A percentile compares a stretch with the other conserved stretches of the same genome.
Evolutionary conservation across 2,329 filamentous ascomycete genomes (phyloP).

Genomic region (Didymella keratinophila): DNA sequence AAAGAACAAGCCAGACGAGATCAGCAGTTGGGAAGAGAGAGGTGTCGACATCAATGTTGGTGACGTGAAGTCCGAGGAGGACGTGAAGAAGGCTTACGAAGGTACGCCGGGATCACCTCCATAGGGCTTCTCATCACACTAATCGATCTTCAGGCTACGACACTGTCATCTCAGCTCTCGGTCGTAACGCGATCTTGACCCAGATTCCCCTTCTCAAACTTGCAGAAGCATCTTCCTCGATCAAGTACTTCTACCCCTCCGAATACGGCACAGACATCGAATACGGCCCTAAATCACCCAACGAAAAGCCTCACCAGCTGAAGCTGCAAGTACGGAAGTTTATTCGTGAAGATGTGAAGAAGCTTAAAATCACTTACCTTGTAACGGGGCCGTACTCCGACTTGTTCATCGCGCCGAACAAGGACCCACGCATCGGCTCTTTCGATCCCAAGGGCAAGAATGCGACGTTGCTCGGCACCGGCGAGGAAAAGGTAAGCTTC

Average conservation of each 20-base stretch:
- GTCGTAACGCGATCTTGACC: conserved; percentile 66
- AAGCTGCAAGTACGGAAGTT: conserved; percentile 73
- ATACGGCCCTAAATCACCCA: conserved; percentile 65
- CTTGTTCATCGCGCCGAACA: conserved; percentile 62
- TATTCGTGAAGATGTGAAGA: conserved; percentile 61
- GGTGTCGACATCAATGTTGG: conserved; percentile 65
- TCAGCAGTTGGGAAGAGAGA: conserved; percentile 57
- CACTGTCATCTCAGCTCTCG: conserved; percentile 71
- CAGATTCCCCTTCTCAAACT: conserved; percentile 70
- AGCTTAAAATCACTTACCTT: conserved; percentile 69
- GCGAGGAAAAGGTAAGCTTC: conserved; percentile 69
- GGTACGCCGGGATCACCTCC: conserved; percentile 38
- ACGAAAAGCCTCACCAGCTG: conserved; percentile 72
- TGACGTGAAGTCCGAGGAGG: conserved; percentile 60
- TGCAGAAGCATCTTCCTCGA: conserved; percentile 61
- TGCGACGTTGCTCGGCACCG: conserved; percentile 69
- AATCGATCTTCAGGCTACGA: conserved; percentile 58
- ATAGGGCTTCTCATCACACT: background rate
- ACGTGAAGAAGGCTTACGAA: conserved; percentile 65
- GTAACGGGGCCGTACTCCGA: conserved; percentile 76
- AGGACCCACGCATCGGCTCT: conserved; percentile 58
- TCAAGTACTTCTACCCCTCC: conserved; percentile 73
- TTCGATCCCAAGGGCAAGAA: conserved; percentile 66
- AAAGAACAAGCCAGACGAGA: conserved; percentile 58
- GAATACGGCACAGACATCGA: conserved; percentile 55